Evolutionary conservation across 1,139 yeast species (phyloP).

Genomic region (Pichia sp.): DNA sequence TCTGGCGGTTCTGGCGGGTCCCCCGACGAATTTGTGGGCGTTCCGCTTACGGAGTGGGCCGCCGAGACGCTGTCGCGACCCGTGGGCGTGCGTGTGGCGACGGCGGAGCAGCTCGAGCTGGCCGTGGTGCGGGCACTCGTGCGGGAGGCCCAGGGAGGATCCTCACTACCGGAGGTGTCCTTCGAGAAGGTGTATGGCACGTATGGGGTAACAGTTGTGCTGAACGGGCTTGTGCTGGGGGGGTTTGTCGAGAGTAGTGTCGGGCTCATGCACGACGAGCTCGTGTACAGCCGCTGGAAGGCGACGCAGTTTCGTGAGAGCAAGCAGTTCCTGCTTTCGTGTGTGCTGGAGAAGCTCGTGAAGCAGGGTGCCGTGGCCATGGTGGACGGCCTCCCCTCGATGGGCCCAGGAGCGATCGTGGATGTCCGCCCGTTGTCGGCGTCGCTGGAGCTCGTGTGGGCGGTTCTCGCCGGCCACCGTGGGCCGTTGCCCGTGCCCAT

Average conservation of each 20-base stretch:
- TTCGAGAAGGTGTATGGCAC: background rate
- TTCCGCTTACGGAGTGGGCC: background rate
- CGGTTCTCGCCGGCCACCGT: background rate
- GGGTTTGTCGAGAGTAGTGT: constrained; percentile 1
- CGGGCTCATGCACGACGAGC: background rate
- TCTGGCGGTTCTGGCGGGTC: no score
- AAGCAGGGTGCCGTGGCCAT: background rate
- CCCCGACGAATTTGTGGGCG: background rate
- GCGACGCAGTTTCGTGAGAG: background rate
- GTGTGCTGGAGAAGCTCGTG: background rate
- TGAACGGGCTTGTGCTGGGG: constrained; percentile 1
- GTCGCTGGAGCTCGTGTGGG: background rate
- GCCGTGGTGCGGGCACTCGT: background rate
- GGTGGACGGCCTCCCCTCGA: background rate
- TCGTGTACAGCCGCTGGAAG: constrained; percentile 1
- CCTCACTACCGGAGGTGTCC: background rate
- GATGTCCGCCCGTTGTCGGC: background rate
- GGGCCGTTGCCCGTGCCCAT: background rate
- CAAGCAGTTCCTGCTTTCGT: background rate
- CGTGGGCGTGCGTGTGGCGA: background rate
- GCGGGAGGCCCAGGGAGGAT: background rate
- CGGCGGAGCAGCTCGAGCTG: background rate
- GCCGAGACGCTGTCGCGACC: background rate
- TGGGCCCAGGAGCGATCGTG: background rate
- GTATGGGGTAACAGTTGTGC: background rate